Evolutionary conservation across 1,139 yeast species (phyloP).

Genomic region (Sugiyamaella xylanicola): DNA sequence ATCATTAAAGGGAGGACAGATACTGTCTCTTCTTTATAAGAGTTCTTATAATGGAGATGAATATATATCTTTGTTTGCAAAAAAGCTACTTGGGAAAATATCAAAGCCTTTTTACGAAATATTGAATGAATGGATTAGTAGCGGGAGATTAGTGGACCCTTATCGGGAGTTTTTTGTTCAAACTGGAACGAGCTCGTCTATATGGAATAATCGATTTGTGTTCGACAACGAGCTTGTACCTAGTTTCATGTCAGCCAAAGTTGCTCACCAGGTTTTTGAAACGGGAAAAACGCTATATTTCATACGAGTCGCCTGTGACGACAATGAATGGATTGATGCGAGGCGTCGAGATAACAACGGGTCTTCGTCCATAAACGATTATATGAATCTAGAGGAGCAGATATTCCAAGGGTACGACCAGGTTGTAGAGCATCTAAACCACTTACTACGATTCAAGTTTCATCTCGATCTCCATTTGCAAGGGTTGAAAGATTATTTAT

Average conservation of each 20-base stretch:
- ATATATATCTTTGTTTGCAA: slow-evolving; percentile 49
- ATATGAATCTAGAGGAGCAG: slow-evolving; percentile 48
- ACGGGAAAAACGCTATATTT: slow-evolving; percentile 80
- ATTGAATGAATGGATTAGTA: slow-evolving; percentile 65
- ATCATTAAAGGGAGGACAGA: slow-evolving; percentile 53
- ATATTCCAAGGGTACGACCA: slow-evolving; percentile 59
- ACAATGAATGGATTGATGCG: slow-evolving; percentile 58
- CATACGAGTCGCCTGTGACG: slow-evolving; percentile 64
- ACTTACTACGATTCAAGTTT: slow-evolving; percentile 53
- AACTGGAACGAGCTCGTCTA: slow-evolving; percentile 26
- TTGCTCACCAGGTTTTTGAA: slow-evolving; percentile 63
- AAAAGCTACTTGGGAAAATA: slow-evolving; percentile 51
- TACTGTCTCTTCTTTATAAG: slow-evolving; percentile 56
- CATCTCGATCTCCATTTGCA: slow-evolving; percentile 57
- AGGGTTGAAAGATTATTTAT: slow-evolving; percentile 65
- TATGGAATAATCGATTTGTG: slow-evolving; percentile 41
- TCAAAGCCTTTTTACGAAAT: slow-evolving; percentile 65
- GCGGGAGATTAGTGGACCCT: slow-evolving; percentile 63
- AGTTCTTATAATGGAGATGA: slow-evolving; percentile 67
- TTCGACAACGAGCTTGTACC: slow-evolving; percentile 55
- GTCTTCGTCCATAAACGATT: slow-evolving; percentile 26
- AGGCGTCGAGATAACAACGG: slow-evolving; percentile 31
- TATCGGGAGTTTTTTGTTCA: slow-evolving; percentile 69
- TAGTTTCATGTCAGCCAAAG: slow-evolving; percentile 51
- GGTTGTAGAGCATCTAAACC: slow-evolving; percentile 56